Evolutionary conservation across 371 early-diverging fungal genomes (phyloP).

Genomic region (Actinomortierella ambigua): DNA sequence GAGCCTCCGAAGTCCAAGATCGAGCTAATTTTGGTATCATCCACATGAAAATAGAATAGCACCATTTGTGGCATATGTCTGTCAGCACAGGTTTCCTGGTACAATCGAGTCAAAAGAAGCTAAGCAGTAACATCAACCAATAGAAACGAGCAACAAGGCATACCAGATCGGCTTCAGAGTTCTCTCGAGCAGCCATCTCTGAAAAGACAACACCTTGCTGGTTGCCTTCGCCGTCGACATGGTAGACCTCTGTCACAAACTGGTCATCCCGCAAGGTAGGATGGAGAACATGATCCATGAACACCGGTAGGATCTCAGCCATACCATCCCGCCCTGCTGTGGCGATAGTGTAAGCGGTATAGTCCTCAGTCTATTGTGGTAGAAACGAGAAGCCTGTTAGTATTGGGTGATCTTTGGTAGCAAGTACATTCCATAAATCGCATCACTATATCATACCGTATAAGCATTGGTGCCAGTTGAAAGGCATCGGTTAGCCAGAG

Average conservation of each 20-base stretch:
- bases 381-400: neutral
- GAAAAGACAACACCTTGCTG: conserved; percentile 83
- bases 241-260: conserved; percentile 75
- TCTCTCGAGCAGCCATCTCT: conserved; percentile 79
- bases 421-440: too few relatives aligned
- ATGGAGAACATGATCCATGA: conserved; percentile 75
- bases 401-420: too few relatives aligned
- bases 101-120: neutral
- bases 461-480: conserved; percentile 78
- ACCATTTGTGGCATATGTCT: too few relatives aligned
- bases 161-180: conserved; percentile 65
- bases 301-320: conserved; percentile 62
- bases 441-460: conserved; percentile 32
- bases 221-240: conserved; percentile 65
- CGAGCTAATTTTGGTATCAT: conserved; percentile 20
- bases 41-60: too few relatives aligned
- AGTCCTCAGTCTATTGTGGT: conserved; percentile 48
- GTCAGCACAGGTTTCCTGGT: too few relatives aligned
- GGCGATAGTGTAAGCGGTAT: conserved; percentile 74
- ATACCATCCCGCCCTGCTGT: conserved; percentile 67
- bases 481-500: conserved; percentile 70
- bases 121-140: neutral
- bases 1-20: conserved; percentile 49
- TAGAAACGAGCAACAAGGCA: neutral
- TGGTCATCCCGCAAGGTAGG: conserved; percentile 71